Conservation (phyloP, 208 protist genomes). For the Phytomonas sp. region DNA sequence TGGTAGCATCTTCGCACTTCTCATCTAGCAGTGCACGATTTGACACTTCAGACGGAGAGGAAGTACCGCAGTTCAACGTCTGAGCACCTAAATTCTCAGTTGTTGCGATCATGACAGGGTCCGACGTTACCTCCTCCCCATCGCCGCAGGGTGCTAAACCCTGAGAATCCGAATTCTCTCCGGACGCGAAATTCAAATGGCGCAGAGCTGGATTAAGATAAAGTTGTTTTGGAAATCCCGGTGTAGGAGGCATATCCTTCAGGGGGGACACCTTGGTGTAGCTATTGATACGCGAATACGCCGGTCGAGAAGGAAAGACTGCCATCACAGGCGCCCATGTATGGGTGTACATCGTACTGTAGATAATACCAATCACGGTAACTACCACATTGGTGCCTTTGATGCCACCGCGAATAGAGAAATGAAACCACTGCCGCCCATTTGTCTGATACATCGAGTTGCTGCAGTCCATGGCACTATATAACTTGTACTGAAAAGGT, state of each 20-base stretch:
- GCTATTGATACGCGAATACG: slow-evolving; percentile 62
- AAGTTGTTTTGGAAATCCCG: slow-evolving; percentile 61
- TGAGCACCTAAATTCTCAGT: background rate
- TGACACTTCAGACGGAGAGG: background rate
- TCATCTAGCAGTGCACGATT: background rate
- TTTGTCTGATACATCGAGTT: slow-evolving; percentile 75
- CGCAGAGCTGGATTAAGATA: slow-evolving; percentile 14
- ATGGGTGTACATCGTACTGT: slow-evolving; percentile 81
- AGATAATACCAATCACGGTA: slow-evolving; percentile 75
- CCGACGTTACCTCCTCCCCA: background rate
- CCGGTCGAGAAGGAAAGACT: slow-evolving; percentile 34
- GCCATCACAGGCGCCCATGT: slow-evolving; percentile 78
- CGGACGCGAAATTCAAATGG: background rate
- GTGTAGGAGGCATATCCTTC: slow-evolving; percentile 69
- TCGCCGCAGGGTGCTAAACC: background rate
- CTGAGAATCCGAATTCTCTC: background rate
- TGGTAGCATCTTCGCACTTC: background rate
- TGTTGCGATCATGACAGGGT: background rate
- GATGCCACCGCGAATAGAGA: slow-evolving; percentile 68
- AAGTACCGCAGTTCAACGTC: background rate
- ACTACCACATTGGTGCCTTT: slow-evolving; percentile 50
- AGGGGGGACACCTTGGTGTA: slow-evolving; percentile 45
- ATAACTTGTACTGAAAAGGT: slow-evolving; percentile 61
- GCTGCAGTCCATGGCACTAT: slow-evolving; percentile 79
- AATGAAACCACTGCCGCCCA: slow-evolving; percentile 91